These are phyloP conservation scores for Serpula lacrymans DNA, from an alignment of 768 basidiomycete genomes.

Conservation along the genomic window DNA sequence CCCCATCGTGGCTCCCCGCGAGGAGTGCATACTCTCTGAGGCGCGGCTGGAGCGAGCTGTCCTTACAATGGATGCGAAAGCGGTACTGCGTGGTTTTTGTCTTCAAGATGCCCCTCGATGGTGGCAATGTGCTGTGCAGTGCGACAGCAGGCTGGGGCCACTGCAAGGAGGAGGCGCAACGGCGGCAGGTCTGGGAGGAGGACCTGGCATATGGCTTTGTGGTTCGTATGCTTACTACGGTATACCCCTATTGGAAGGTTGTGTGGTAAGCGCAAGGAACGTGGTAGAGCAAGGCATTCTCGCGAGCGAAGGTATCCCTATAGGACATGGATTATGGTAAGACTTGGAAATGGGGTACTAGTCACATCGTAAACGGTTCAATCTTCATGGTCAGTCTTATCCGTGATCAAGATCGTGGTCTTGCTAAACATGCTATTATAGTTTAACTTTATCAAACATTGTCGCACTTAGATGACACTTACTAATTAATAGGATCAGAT, in stretches of 20 bases:
- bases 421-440: no score
- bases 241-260: conserved; percentile 77
- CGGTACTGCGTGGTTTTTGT: conserved; percentile 46
- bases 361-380: no score
- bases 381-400: no score
- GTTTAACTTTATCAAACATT: no score
- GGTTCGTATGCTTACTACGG: conserved; percentile 70
- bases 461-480: no score
- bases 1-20: conserved; percentile 52
- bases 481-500: no score
- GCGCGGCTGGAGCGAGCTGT: conserved; percentile 64
- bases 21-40: conserved; percentile 49
- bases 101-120: conserved; percentile 31
- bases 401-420: no score
- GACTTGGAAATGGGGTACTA: no score
- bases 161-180: conserved; percentile 48
- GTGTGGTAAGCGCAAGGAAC: conserved; percentile 67
- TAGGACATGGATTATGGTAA: no score
- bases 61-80: conserved; percentile 47
- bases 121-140: conserved; percentile 43
- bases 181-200: conserved; percentile 17
- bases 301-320: no score
- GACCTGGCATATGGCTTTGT: conserved; percentile 63
- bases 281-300: conserved; percentile 41
- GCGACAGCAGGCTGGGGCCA: conserved; percentile 37